phyloP scores from a whole-genome alignment of 2,329 filamentous ascomycete genomes.

The Lachnellula hyalina region DNA sequence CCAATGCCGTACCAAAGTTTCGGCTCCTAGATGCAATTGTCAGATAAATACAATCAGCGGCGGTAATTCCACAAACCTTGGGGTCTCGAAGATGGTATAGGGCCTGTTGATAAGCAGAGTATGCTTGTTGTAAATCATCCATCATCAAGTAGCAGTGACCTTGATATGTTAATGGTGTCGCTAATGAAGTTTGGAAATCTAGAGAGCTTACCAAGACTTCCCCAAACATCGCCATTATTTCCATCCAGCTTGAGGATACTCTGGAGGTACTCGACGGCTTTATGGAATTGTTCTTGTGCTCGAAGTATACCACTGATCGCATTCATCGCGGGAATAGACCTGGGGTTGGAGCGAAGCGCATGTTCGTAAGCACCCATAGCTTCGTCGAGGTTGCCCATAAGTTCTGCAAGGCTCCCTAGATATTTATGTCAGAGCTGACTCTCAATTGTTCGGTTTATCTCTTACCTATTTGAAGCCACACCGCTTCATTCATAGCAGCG shows the following conservation, averaged over 20 bases:
- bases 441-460: conserved; percentile 11
- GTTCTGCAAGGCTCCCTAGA: conserved; percentile 76
- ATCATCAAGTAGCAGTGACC: conserved; percentile 99
- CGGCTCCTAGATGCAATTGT: conserved; percentile 59
- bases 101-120: conserved; percentile 93
- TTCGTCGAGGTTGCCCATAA: conserved; percentile 82
- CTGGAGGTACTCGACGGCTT: conserved; percentile 88
- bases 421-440: conserved; percentile 28
- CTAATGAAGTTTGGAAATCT: neutral
- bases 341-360: conserved; percentile 79
- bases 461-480: conserved; percentile 92
- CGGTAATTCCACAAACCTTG: conserved; percentile 53
- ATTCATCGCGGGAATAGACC: conserved; percentile 88
- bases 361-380: conserved; percentile 88
- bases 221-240: conserved; percentile 93
- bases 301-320: conserved; percentile 88
- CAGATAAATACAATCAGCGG: conserved; percentile 5
- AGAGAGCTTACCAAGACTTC: conserved; percentile 68
- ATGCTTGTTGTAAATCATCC: conserved; percentile 94
- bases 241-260: conserved; percentile 85
- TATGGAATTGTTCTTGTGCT: conserved; percentile 87
- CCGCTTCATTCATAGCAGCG: conserved; percentile 71
- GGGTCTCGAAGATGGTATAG: conserved; percentile 88
- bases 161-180: conserved; percentile 33
- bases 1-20: conserved; percentile 99